These are phyloP conservation scores for Oleoguttula mirabilis DNA, from an alignment of 495 filamentous ascomycete genomes.

Conservation along the genomic window DNA sequence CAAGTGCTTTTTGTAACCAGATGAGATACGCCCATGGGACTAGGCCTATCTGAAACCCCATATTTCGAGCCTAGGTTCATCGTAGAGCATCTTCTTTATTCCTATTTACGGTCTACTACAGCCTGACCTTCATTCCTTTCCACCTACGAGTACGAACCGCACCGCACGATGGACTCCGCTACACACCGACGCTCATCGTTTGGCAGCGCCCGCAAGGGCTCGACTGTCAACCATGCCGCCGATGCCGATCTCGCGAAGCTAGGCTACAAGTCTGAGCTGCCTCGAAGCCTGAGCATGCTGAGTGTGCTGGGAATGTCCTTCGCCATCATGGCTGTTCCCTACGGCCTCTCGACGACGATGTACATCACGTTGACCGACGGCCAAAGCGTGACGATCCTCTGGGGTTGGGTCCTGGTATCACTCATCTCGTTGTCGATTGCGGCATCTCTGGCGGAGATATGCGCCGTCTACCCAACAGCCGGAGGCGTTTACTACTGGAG, in stretches of 20 bases:
- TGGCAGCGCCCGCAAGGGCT: no score
- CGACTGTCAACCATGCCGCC: constrained; percentile 12
- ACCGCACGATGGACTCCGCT: no score
- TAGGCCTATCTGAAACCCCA: no score
- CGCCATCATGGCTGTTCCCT: constrained; percentile 51
- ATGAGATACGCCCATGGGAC: no score
- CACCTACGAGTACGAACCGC: no score
- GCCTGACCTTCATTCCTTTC: no score
- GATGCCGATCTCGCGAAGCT: constrained; percentile 27
- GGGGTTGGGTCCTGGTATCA: constrained; percentile 37
- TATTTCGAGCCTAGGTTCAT: no score
- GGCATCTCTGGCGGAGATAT: constrained; percentile 37
- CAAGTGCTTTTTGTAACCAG: no score
- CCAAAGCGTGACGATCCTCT: constrained; percentile 41
- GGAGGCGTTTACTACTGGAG: constrained; percentile 42
- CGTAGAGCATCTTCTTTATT: no score
- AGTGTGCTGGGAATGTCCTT: constrained; percentile 34
- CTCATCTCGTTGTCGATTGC: constrained; percentile 34
- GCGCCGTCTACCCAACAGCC: constrained; percentile 35
- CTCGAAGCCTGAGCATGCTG: constrained; percentile 28
- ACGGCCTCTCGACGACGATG: constrained; percentile 57
- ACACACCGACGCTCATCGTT: no score
- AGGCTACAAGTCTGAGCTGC: constrained; percentile 27
- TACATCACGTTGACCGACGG: constrained; percentile 56
- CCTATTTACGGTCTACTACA: no score